Evolutionary conservation across 371 early-diverging fungal genomes (phyloP), one percentile per base, ranked within the genome.

Genomic region (Basidiobolus meristosporus): DNA sequence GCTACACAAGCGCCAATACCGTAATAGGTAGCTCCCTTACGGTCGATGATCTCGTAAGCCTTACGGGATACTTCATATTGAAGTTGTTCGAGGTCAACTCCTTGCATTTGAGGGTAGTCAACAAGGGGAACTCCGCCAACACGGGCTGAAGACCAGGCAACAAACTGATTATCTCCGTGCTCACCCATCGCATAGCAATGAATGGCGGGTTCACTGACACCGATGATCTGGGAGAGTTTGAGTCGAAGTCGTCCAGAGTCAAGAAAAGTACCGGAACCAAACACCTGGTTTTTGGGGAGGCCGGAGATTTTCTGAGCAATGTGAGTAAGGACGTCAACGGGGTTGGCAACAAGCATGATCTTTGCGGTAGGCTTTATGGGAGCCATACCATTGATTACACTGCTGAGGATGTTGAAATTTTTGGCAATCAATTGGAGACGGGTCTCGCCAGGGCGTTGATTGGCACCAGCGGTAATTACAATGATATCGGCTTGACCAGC

Each of bases 221-320:
- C 46, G 7, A 89, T 65, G 9, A 48, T 51, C 1, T 73, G 53
- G 6, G 81, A 59, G 26, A 89, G 48, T 12, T 53, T 51, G 20
- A 63, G 65, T 43, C 88, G 65, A 39, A 88, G 66, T 33, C 90
- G 77, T 5, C 70, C 68, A 0, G 82, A 63, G 49, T 89, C 90
- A 28, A 89, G 50, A 40, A 75, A 82, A 0, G 90, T 89, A n/a
- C 90, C 89, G 0, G 83, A 77, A 20, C 90, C 90, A 46, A 89
- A 61, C 14, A 88, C 87, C 47, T 85, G 89, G 12, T 52, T 53
- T 15, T 55, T 54, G 15, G 86, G 86, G 20, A 88, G 57, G 0
- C 82, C 83, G 18, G 77, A 71, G 1, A 82, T 52, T 46, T 78
- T 74, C 37, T 83, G 84, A 5, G 89, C 82, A 56, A 88, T 75